Percentiles rank a stretch among this genome's conserved stretches.
phyloP scores from a whole-genome alignment of 2,329 filamentous ascomycete species.

The Neofusicoccum cordaticola region DNA sequence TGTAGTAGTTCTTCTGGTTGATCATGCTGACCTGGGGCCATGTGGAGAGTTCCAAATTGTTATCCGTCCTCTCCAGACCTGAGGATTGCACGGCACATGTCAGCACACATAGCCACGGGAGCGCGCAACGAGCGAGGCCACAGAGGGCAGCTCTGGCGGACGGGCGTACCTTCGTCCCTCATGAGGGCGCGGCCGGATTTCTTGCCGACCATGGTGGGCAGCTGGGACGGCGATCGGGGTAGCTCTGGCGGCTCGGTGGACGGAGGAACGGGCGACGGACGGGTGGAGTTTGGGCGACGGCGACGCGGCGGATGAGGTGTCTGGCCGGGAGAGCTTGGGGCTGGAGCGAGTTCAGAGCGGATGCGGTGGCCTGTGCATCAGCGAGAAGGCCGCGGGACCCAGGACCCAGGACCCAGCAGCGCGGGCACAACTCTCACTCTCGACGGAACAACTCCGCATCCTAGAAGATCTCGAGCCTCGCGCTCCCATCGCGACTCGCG shows the following conservation, averaged over 20 bases:
- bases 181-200: constrained; percentile 62
- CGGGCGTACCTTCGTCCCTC: constrained; percentile 55
- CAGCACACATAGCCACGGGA: neutral
- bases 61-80: constrained; percentile 96
- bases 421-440: neutral
- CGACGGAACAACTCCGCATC: neutral
- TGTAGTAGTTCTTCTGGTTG: constrained; percentile 99
- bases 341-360: neutral
- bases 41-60: constrained; percentile 91
- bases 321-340: neutral
- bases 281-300: neutral
- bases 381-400: neutral
- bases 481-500: neutral
- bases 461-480: neutral
- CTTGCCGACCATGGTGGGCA: constrained; percentile 58
- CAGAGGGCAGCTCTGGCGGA: constrained; percentile 10
- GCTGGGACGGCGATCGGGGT: neutral
- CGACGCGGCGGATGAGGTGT: neutral
- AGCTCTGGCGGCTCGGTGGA: neutral
- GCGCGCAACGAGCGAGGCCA: neutral
- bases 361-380: neutral
- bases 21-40: constrained; percentile 93
- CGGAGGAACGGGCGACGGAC: neutral
- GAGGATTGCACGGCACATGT: constrained; percentile 20
- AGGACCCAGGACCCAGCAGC: neutral